Conservation (phyloP, 2,329 filamentous ascomycete genomes). For the Eutypa lata region DNA sequence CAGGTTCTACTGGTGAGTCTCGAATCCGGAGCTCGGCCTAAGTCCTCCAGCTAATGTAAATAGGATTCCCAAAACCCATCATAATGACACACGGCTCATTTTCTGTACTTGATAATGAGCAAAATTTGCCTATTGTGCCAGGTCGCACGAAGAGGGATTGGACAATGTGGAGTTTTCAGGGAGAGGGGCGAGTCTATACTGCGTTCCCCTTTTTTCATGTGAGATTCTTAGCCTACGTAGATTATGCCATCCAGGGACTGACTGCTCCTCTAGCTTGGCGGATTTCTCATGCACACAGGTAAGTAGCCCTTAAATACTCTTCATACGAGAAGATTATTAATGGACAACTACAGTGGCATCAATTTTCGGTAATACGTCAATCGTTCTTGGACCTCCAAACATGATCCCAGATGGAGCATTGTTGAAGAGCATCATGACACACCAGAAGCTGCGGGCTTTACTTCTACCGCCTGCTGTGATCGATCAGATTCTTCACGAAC, state of each 20-base stretch:
- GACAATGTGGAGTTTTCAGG: conserved; percentile 14
- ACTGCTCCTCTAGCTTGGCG: conserved; percentile 5
- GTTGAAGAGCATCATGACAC: conserved; percentile 10
- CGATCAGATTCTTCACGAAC: conserved; percentile 14
- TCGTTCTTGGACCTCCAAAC: conserved; percentile 16
- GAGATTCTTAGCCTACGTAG: neutral
- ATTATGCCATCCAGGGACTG: neutral
- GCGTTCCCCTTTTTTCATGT: conserved; percentile 18
- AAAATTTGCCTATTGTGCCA: conserved; percentile 10
- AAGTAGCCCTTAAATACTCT: neutral
- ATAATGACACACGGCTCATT: conserved; percentile 17
- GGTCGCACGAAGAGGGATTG: conserved; percentile 14
- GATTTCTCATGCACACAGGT: conserved; percentile 6
- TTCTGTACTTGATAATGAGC: conserved; percentile 11
- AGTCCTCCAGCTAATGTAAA: neutral
- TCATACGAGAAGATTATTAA: no score
- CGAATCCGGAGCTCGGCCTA: no score
- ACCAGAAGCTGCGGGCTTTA: conserved; percentile 13
- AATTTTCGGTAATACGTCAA: conserved; percentile 12
- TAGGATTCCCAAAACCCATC: conserved; percentile 17
- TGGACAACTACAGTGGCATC: conserved; percentile 8
- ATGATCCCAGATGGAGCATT: conserved; percentile 13
- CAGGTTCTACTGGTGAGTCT: conserved; percentile 21
- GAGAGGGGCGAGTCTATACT: conserved; percentile 14
- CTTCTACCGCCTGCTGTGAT: conserved; percentile 12